phyloP scores from a whole-genome alignment of 192 early-diverging fungal species.

The Endogone sp. region DNA sequence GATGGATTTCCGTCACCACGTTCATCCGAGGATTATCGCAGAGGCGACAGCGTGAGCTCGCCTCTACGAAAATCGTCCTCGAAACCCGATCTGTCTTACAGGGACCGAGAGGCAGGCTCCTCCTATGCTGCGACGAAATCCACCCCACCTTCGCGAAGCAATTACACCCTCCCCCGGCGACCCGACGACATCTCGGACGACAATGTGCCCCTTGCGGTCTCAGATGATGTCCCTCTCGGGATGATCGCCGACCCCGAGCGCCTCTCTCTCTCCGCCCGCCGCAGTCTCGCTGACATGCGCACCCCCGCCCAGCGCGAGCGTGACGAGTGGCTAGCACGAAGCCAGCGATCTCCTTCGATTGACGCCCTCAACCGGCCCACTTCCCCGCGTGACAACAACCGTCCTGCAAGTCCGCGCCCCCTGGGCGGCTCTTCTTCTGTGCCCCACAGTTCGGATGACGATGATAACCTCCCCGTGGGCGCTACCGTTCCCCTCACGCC shows the following conservation, averaged over 20 bases:
- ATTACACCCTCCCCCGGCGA: not conserved
- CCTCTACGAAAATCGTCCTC: not conserved
- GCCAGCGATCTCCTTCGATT: not conserved
- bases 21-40: not conserved
- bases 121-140: not conserved
- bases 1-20: not conserved
- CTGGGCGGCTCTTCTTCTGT: too few relatives aligned
- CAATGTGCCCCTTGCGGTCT: not conserved
- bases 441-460: too few relatives aligned
- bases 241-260: not conserved
- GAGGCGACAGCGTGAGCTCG: not conserved
- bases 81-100: not conserved
- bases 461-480: not conserved
- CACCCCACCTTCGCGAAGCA: not conserved
- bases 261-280: not conserved
- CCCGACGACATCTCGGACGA: not conserved
- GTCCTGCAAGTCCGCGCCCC: too few relatives aligned
- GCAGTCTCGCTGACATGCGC: not conserved
- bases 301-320: slow-evolving; percentile 1
- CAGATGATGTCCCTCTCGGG: not conserved
- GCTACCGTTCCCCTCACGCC: too few relatives aligned
- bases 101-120: not conserved
- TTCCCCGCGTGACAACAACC: not conserved
- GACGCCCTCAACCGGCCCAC: not conserved
- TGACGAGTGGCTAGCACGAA: not conserved